Conservation (phyloP, 768 basidiomycete genomes). For the Serpula lacrymans region DNA sequence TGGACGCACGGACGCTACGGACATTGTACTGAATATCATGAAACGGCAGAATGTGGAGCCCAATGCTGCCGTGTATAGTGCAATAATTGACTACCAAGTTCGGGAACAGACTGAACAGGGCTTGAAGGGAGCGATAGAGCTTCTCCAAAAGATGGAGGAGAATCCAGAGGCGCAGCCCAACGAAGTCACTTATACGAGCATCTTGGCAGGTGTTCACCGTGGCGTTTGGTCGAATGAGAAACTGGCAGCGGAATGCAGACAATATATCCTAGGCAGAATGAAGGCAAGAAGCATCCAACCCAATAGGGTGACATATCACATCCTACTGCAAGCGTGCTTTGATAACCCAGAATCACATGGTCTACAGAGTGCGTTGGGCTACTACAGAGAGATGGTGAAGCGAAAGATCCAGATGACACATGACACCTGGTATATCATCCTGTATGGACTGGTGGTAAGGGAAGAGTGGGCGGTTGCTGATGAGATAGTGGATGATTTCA, state of each 20-base stretch:
- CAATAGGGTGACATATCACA: constrained; percentile 70
- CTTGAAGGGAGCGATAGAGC: constrained; percentile 59
- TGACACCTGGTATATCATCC: constrained; percentile 76
- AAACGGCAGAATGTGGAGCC: constrained; percentile 66
- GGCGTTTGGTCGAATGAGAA: constrained; percentile 45
- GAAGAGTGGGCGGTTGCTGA: constrained; percentile 60
- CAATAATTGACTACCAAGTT: constrained; percentile 77
- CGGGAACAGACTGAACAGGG: constrained; percentile 49
- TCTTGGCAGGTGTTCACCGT: constrained; percentile 71
- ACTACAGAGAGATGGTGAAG: constrained; percentile 59
- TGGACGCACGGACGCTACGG: constrained; percentile 62
- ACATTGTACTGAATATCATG: constrained; percentile 71
- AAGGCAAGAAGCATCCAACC: constrained; percentile 47
- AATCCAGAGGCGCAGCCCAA: constrained; percentile 53
- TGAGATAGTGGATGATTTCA: constrained; percentile 62
- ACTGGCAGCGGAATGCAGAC: constrained; percentile 43
- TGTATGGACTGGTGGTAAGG: constrained; percentile 58
- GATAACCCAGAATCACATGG: constrained; percentile 48
- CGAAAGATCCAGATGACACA: constrained; percentile 44
- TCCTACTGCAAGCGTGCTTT: constrained; percentile 67
- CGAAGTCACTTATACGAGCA: constrained; percentile 78
- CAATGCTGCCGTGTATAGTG: constrained; percentile 72
- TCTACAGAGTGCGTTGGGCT: constrained; percentile 50
- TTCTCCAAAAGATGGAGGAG: constrained; percentile 75
- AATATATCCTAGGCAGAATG: constrained; percentile 58